phyloP scores from a whole-genome alignment of 768 basidiomycete genomes.

The Leccinum truebloodii region DNA sequence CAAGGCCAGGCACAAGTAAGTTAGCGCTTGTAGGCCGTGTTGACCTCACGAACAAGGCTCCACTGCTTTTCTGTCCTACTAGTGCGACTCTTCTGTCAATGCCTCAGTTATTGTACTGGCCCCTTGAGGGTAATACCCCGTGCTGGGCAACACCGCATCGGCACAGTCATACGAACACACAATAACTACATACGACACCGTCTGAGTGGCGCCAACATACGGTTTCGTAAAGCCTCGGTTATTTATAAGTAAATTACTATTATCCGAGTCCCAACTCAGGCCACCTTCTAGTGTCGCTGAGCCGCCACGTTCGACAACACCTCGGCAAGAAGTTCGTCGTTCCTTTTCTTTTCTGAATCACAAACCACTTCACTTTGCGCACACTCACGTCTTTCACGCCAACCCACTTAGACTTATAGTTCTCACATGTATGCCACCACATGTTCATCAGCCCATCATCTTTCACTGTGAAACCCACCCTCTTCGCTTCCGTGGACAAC shows the following conservation, averaged over 20 bases:
- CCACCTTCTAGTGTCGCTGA: not conserved
- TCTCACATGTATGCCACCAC: conserved; percentile 31
- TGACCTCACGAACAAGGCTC: too few relatives aligned
- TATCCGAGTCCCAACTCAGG: too few relatives aligned
- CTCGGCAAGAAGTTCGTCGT: conserved; percentile 15
- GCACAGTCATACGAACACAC: too few relatives aligned
- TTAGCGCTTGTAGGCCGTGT: too few relatives aligned
- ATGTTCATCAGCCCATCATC: conserved; percentile 28
- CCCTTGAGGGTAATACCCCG: too few relatives aligned
- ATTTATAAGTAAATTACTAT: conserved; percentile 11
- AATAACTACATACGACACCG: too few relatives aligned
- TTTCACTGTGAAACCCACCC: conserved; percentile 18
- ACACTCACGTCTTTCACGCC: conserved; percentile 29
- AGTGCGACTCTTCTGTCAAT: too few relatives aligned
- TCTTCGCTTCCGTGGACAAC: conserved; percentile 12
- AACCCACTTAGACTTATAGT: conserved; percentile 13
- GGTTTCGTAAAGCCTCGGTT: conserved; percentile 25
- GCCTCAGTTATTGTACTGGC: too few relatives aligned
- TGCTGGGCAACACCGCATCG: too few relatives aligned
- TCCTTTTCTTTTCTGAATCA: conserved; percentile 14
- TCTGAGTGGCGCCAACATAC: conserved; percentile 5
- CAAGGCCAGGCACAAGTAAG: too few relatives aligned
- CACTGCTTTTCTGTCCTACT: too few relatives aligned
- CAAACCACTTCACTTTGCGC: conserved; percentile 15
- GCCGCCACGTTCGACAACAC: conserved; percentile 9